Base-by-base conservation (phyloP, 1,139 yeast species). In the Zygoascus hellenicus region DNA sequence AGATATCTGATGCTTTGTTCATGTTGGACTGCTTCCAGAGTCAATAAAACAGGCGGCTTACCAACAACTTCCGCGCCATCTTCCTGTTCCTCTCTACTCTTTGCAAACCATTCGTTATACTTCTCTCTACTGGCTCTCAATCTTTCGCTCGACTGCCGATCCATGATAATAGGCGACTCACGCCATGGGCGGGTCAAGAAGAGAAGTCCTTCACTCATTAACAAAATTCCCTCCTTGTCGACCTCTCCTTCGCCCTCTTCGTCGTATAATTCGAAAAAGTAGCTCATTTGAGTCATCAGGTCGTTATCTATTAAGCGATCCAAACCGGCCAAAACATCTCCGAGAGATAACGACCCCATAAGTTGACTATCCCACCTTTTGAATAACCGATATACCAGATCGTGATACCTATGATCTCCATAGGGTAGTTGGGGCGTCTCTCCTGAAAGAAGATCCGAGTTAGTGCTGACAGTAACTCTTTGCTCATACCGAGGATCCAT, bases 201-300 rank as follows among this genome's bases (percentile, higher is more conserved):
- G 17, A 92, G 67, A 43, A 92, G 67, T 45, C 92, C 97, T 61
- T 92, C 98, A 0, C 96, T 88, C 54, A 90, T 76, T 55, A 81
- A 81, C 47, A 92, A 70, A 7, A 92, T 86, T 0, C 85, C 85
- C 53, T 88, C 96, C 45, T 92, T 73, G 55, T 81, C 83, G 44
- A 92, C 76, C 51, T 72, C 76, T 1, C 85, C 90, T 40, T 70
- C 72, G 1, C 73, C 71, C n/a, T 76, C 74, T 11, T 68, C 67
- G 60, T 84, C 94, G 60, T 86, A 92, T 11, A 92, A 68, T 26
- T 77, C 77, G 57, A 86, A 90, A 61, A 89, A 89, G 58, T 83
- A 81, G 16, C 94, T 78, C 63, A 92, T 81, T 5, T 84, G 68
- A 38, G 80, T 79, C 85, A 92, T 81, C 49, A 92, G 71, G 62